These are phyloP conservation scores for Candida chauliodis DNA, from an alignment of 805 yeast species.

Conservation along the genomic window DNA sequence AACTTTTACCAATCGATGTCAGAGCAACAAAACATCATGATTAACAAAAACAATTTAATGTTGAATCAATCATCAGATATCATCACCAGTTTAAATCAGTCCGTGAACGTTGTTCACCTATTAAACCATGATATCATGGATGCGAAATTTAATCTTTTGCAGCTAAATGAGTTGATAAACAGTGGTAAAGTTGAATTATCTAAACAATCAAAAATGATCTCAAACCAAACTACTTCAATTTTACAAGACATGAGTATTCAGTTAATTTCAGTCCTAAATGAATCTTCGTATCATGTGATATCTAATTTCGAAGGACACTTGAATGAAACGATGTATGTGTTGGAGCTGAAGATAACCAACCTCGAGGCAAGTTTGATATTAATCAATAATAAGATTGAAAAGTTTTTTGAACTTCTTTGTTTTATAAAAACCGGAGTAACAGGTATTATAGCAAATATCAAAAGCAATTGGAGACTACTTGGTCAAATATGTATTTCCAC, in stretches of 20 bases:
- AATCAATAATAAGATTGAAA: constrained; percentile 3
- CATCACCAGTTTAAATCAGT: background rate
- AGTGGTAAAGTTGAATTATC: background rate
- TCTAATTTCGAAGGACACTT: constrained; percentile 5
- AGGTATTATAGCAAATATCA: too few species aligned
- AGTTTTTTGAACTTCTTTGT: background rate
- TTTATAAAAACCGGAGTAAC: too few species aligned
- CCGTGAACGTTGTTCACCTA: background rate
- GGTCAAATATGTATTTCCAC: too few species aligned
- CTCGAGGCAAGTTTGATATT: constrained; percentile 1
- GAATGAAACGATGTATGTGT: constrained; percentile 3
- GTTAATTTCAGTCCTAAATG: background rate
- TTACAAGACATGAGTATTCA: background rate
- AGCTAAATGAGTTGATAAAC: background rate
- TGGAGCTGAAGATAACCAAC: constrained; percentile 5
- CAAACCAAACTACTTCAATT: constrained; percentile 1
- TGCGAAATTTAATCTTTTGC: background rate
- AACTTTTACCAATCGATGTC: background rate
- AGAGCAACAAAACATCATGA: constrained; percentile 4
- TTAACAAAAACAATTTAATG: background rate
- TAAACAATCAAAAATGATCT: background rate
- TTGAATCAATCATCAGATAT: constrained; percentile 1
- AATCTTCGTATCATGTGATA: constrained; percentile 3
- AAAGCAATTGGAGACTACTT: too few species aligned
- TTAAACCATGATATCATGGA: background rate